phyloP scores from a whole-genome alignment of 441 rosid genomes.

The Erodium moschatum region DNA sequence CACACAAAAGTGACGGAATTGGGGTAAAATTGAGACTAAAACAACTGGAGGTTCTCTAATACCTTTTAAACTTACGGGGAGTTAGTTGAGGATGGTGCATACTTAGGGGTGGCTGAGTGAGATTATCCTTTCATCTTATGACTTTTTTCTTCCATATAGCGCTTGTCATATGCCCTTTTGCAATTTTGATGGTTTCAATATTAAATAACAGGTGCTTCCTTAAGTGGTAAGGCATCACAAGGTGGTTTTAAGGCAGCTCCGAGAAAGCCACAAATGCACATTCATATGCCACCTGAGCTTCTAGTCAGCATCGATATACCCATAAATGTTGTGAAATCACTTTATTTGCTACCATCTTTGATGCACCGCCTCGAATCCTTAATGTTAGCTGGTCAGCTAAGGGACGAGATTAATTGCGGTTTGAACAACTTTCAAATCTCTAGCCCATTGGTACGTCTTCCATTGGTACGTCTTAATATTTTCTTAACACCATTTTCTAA shows the following conservation, averaged over 20 bases:
- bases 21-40: no score
- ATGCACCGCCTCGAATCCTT: slow-evolving; percentile 79
- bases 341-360: slow-evolving; percentile 75
- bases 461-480: slow-evolving; percentile 28
- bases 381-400: slow-evolving; percentile 83
- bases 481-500: no score
- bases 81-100: no score
- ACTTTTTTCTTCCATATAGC: no score
- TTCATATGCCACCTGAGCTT: slow-evolving; percentile 86
- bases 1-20: no score
- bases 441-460: slow-evolving; percentile 41
- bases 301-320: slow-evolving; percentile 46
- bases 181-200: slow-evolving; percentile 9
- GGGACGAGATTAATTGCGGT: slow-evolving; percentile 56
- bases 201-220: slow-evolving; percentile 28
- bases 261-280: slow-evolving; percentile 43
- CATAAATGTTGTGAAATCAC: slow-evolving; percentile 39
- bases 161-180: background rate
- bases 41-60: no score
- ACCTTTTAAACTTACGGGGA: no score
- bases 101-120: no score
- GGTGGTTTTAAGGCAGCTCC: slow-evolving; percentile 22
- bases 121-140: no score
- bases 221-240: slow-evolving; percentile 25
- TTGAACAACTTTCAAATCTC: slow-evolving; percentile 39